Base-by-base conservation (phyloP, 495 filamentous ascomycete genomes). In the Neurospora terricola region DNA sequence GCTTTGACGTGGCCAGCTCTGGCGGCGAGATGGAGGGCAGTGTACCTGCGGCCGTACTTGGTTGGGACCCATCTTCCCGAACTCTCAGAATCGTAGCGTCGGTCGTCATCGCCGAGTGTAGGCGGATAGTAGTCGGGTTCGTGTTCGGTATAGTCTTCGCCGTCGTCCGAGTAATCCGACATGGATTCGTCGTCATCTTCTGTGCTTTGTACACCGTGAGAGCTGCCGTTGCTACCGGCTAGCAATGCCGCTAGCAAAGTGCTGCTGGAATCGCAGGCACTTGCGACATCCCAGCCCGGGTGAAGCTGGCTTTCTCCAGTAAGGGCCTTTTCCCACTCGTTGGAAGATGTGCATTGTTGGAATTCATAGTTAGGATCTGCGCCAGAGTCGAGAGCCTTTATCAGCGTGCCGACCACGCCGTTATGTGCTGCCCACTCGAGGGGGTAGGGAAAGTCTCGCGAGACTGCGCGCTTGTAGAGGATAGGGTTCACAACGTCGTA, bases 11-110 rank as follows among this genome's bases (percentile, higher is more conserved):
- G 79, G 16, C 82, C 81, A 38, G 71, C 72, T 16, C 76, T 70
- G 14, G 77, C 82, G 16, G 83, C 83, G 9, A 83, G 75, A 40
- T 84, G 83, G n/a, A 84, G 70, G 12, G 80, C 76, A 30, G 66
- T 71, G 69, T 75, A 81, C 14, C 75, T 72, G 18, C 77, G 76
- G 30, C 12, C 70, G 42, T 3, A 42, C 34, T 18, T 54, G n/a
- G n/a, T 8, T 0, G 12, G 10, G 45, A 11, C 11, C 45, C 45
- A 54, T 48, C 43, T n/a, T 48, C 43, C 43, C 43, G 43, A 21
- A 23, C 45, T 23, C 4, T 54, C 45, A 12, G 45, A 54, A 54
- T 48, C 43, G 43, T 48, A 1, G 43, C 43, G 2, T 11, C 9
- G 43, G n/a, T 21, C n/a, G n/a, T 54, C 45, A 54, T 23, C 45